A percentile compares a stretch with the other conserved stretches of the same genome.
Conservation (phyloP, 2,329 filamentous ascomycete species). For the Hypomyces rosellus region DNA sequence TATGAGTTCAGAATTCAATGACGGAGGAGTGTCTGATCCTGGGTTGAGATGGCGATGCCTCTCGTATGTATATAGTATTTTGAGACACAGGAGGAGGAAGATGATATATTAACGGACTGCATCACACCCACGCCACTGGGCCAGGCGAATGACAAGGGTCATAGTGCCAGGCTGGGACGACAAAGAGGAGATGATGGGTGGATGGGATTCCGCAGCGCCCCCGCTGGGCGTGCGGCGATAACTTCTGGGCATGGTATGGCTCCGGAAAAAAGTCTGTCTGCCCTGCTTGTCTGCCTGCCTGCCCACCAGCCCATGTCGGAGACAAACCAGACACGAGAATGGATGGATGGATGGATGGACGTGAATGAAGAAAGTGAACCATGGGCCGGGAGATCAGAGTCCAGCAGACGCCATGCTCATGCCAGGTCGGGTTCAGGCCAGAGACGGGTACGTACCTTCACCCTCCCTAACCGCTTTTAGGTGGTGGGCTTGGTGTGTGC, state of each 20-base stretch:
- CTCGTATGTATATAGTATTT: background rate
- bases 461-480: too few species aligned
- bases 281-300: too few species aligned
- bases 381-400: too few species aligned
- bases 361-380: too few species aligned
- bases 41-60: conserved; percentile 3
- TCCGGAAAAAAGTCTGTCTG: background rate
- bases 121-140: background rate
- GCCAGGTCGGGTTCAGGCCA: too few species aligned
- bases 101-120: background rate
- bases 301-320: too few species aligned
- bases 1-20: background rate
- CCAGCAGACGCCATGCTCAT: too few species aligned
- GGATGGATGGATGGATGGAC: too few species aligned
- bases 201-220: background rate
- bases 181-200: background rate
- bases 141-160: background rate
- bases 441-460: too few species aligned
- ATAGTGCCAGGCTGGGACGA: background rate
- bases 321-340: too few species aligned
- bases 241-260: background rate
- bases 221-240: background rate
- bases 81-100: too few species aligned
- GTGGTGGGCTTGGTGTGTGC: too few species aligned
- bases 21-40: background rate